A percentile compares a stretch with the other conserved stretches of the same genome.
phyloP scores from a whole-genome alignment of 2,329 filamentous ascomycete species.

The Alternaria novae-zelandiae region DNA sequence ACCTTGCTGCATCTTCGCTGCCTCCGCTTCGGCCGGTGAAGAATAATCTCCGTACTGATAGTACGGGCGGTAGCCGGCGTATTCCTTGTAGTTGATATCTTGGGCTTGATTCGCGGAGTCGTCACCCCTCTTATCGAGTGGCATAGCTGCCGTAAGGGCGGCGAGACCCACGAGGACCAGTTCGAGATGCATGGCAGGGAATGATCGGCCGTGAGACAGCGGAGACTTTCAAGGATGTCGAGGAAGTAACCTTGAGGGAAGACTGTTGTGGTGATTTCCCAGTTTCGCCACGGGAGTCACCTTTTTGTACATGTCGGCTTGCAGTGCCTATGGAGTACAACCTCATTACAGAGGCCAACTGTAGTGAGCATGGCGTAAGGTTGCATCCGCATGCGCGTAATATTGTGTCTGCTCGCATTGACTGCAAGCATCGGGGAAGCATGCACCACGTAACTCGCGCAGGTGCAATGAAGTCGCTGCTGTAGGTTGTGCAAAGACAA shows the following conservation, averaged over 20 bases:
- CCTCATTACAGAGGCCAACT: not conserved
- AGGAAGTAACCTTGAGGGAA: not conserved
- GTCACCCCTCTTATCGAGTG: slow-evolving; percentile 10
- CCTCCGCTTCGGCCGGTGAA: not conserved
- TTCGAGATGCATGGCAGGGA: slow-evolving; percentile 20
- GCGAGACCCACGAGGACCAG: slow-evolving; percentile 18
- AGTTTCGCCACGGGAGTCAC: not conserved
- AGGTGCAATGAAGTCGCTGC: not conserved
- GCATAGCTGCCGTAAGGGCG: slow-evolving; percentile 14
- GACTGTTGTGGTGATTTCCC: not conserved
- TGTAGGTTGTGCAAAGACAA: not conserved
- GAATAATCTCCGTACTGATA: slow-evolving; percentile 7
- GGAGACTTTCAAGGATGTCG: not conserved
- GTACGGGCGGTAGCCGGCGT: slow-evolving; percentile 12
- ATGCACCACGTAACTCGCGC: not conserved
- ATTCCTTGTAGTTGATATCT: slow-evolving; percentile 6
- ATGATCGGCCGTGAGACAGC: not conserved
- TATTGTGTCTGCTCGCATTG: not conserved
- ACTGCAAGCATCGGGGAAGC: not conserved
- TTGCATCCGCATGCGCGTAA: slow-evolving; percentile 6
- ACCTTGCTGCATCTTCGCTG: not conserved
- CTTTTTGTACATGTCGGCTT: slow-evolving; percentile 11
- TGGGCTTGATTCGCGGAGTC: not conserved
- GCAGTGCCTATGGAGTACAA: not conserved
- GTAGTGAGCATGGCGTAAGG: slow-evolving; percentile 4